These are phyloP conservation scores for Podaxis carcinomalis DNA, from an alignment of 768 basidiomycete species.

Conservation along the genomic window DNA sequence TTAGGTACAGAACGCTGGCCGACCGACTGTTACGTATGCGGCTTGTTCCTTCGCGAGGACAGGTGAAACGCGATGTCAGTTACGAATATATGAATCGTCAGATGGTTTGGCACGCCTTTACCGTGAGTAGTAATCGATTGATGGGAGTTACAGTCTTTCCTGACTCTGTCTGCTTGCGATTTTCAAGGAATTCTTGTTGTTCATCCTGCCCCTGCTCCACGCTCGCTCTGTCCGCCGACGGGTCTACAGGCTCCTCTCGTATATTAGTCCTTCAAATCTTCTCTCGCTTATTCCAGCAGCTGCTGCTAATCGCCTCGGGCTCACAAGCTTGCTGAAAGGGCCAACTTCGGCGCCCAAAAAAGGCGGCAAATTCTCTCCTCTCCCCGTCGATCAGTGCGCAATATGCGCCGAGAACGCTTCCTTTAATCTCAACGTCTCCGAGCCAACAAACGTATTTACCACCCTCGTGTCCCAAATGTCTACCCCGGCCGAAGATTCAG, in stretches of 20 bases:
- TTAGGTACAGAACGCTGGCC: constrained; percentile 79
- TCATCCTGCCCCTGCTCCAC: constrained; percentile 83
- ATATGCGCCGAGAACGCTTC: constrained; percentile 83
- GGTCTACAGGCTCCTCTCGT: constrained; percentile 33
- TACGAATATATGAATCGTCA: constrained; percentile 99
- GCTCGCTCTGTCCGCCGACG: constrained; percentile 60
- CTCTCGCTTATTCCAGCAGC: constrained; percentile 27
- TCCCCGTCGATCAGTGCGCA: constrained; percentile 78
- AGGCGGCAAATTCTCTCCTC: constrained; percentile 62
- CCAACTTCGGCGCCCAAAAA: constrained; percentile 17
- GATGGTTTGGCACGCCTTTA: constrained; percentile 99
- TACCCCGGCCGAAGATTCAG: constrained; percentile 19
- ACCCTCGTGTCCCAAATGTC: constrained; percentile 14
- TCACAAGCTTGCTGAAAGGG: neutral
- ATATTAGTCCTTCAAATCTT: constrained; percentile 23
- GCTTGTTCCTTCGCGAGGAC: constrained; percentile 65
- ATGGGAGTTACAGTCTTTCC: neutral
- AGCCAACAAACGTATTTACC: constrained; percentile 47
- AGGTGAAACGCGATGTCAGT: constrained; percentile 79
- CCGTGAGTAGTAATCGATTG: constrained; percentile 47
- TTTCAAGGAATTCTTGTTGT: constrained; percentile 87
- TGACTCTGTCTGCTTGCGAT: constrained; percentile 1
- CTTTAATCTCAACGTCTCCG: constrained; percentile 51
- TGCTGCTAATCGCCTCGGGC: constrained; percentile 11
- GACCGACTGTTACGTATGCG: constrained; percentile 76